Base-by-base conservation (phyloP, 2,329 filamentous ascomycete genomes). In the Colletotrichum viniferum region DNA sequence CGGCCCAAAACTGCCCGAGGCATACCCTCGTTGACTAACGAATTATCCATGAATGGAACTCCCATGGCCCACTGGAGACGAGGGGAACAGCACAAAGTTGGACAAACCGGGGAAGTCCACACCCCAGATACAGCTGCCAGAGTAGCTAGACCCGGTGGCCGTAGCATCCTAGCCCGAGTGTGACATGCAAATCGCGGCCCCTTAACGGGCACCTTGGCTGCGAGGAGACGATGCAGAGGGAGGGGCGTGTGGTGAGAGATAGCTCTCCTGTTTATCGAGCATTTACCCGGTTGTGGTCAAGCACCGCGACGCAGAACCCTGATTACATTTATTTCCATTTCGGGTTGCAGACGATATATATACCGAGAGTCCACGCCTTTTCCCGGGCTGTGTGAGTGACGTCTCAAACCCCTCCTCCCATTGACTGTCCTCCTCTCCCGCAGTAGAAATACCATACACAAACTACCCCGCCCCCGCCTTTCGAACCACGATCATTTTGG, bases 11-110 rank as follows among this genome's bases (percentile, higher is more conserved):
- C 48, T 36, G 26, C 48, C 73, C 73, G 73, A 75, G 69, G 73
- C 56, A 58, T 72, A 58, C 18, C 68, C 69, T 48, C 63, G 73
- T 68, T 67, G 28, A 68, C 43, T 30, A 73, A 52, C 36, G 69
- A 75, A 75, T 75, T 68, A 63, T 68, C 73, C 73, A 75, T 73
- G 70, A 75, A 73, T 73, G 69, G 63, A 72, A 48, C 72, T 52
- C 30, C 8, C 26, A 56, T 28, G 69, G 6, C 58, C 73, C 73
- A 75, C 69, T 48, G 28, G 43, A 21, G 34, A 52, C 34, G 67
- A 69, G 36, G 34, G 56, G 66, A 14, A 34, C 24, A 32, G 36
- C 21, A 28, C 61, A 58, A 48, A 36, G 28, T 56, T 71, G 36
- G 58, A 48, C 69, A 73, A 60, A 32, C 63, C 21, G 62, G 69